Evolutionary conservation across 2,329 filamentous ascomycete genomes (phyloP), one percentile per base, ranked within the genome.

Genomic region (Pyricularia grisea): DNA sequence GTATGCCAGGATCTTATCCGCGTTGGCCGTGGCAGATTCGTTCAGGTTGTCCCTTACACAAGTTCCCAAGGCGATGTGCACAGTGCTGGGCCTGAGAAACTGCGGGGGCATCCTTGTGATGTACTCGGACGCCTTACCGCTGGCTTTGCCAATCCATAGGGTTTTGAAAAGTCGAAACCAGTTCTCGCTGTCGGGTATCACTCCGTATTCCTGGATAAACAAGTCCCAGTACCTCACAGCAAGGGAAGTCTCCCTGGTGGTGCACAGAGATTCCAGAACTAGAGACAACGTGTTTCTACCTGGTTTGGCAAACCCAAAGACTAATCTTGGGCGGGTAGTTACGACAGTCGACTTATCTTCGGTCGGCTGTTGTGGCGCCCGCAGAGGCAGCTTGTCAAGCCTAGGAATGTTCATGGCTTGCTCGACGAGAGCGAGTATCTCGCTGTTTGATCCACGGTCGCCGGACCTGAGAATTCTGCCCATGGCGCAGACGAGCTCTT

Each of bases 41-140:
- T 96, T 97, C 69, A 89, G 88, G 75, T 88, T 90, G 81, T 97
- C 93, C 69, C 90, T 86, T 28, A 87, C 80, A 77, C 93, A 97
- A 5, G 88, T 84, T 71, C 85, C 84, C 81, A 97, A 88, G 68
- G 90, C 92, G 65, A 92, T 85, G 68, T 87, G 86, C 79, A 93
- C 92, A 11, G 87, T 88, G 70, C 84, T 85, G 42, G 75, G 73
- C 69, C 76, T 78, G 58, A 85, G 75, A 71, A 81, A 73, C 7
- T 79, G 74, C 27, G 74, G 74, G 2, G 85, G 86, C 74, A 90
- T 85, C 23, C 81, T 75, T 28, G 80, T 76, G 25, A 97, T 76
- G n/a, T 91, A 76, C 17, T 85, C 80, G 17, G 88, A 82, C 1
- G 87, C 83, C 71, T 87, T 83, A 58, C 80, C 81, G 73, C 91